Evolutionary conservation across 305 asterid genomes (phyloP), one percentile per base, ranked within the genome.

Genomic region (Fraxinus dipetala): DNA sequence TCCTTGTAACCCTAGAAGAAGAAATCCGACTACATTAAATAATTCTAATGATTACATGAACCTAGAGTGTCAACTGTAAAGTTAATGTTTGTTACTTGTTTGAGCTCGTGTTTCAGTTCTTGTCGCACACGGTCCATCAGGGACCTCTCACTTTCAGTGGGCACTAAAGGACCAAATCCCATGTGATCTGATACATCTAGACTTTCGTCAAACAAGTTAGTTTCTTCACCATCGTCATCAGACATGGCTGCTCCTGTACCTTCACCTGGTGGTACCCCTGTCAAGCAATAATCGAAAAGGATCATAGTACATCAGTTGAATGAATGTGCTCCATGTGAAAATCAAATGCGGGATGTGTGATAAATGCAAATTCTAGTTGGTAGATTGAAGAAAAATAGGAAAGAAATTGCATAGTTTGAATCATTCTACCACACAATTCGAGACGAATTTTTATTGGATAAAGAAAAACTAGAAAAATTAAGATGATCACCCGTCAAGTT

Each of bases 161-260:
- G 99, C 40, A 92, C 93, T 6, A 93, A 91, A 80, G 98, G 97
- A 78, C 99, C 99, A 18, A 93, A 95, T 72, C 99, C 99, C 97
- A 93, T 91, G 86, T 82, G 88, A 86, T 93, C 98, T 31, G 88
- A 77, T 38, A 91, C 96, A 69, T 95, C 98, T 16, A 93, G 69
- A 67, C 92, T 88, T 56, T 95, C 98, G 4, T 95, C 99, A 72
- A 91, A 91, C 87, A 95, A 80, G 86, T 93, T 91, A 3, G 89
- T 79, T 75, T 95, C 98, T 48, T 93, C 97, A 20, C 94, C 97
- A 18, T 95, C 98, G 72, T 93, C 97, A 83, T 95, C 99, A 8
- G 98, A 93, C 99, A 95, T 95, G 72, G 99, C 94, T 78, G 98
- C 97, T 48, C 99, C 99, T 34, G 97, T 90, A 34, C 99, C 97